Evolutionary conservation across 2,329 filamentous ascomycete species (phyloP), one percentile per base, ranked within the genome.

Genomic region (Neopestalotiopsis clavispora): DNA sequence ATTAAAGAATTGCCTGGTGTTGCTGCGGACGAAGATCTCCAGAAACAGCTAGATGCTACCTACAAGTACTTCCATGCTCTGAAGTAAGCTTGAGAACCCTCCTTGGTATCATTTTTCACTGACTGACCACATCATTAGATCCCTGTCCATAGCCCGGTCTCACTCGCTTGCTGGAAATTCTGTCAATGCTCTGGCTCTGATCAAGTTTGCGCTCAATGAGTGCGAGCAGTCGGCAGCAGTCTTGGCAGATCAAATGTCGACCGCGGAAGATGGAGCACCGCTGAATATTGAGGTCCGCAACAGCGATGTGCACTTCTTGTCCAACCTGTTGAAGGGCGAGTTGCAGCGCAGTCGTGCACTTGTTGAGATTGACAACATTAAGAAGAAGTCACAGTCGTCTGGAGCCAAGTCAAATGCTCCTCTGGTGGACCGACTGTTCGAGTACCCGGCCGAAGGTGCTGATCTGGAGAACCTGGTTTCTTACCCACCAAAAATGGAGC

Each of bases 1-100:
- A 90, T 98, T 78, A 94, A 92, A 75, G 94, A 97, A 70, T 86
- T 99, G 14, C 92, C 94, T 2, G 96, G 96, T 80, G 93, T 98
- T 20, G 94, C 94, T 45, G 92, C 94, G 57, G 96, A 99, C 75
- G 87, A 90, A 56, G 85, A 83, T 17, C 92, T 99, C 72, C 85
- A 94, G 4, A 83, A 87, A 60, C 94, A 96, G 78, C 84, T 99
- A n/a, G 89, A 93, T 68, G 90, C 90, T 42, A 95, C 94, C 73
- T 86, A 88, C 45, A 85, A 88, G 70, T 98, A 98, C 81, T 99
- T 98, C 83, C 89, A 91, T 71, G 93, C 96, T 10, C 85, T 98
- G 67, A 97, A 95, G 91, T 95, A 84, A 78, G 88, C 80, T 9
- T 13, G 1, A 38, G 10, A 9, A 65, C n/a, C 7, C 6, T 4